These are phyloP conservation scores for Vaccinium corymbosum DNA, from an alignment of 148 eudicot species.

Conservation along the genomic window DNA sequence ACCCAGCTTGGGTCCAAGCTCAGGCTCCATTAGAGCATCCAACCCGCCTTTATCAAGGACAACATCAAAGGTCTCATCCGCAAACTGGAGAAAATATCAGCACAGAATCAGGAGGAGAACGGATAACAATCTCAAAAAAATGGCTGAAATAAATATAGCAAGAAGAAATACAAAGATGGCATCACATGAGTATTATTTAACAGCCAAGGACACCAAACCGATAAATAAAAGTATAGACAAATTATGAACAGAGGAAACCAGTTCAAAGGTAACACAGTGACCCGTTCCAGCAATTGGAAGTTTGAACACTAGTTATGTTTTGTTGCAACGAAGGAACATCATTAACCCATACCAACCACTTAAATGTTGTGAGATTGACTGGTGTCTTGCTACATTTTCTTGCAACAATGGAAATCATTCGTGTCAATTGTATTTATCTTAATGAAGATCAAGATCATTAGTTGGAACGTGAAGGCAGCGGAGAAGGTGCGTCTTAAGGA, in stretches of 20 bases:
- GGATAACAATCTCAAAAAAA: background rate
- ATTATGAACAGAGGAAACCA: background rate
- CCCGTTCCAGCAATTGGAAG: background rate
- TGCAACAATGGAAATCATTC: background rate
- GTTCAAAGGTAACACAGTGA: background rate
- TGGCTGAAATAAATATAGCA: background rate
- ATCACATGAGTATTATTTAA: background rate
- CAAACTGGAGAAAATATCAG: slow-evolving; percentile 50
- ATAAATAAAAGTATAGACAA: background rate
- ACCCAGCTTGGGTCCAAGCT: slow-evolving; percentile 70
- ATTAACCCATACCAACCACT: background rate
- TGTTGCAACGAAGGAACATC: background rate
- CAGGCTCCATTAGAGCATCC: slow-evolving; percentile 98
- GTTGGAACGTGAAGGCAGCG: background rate
- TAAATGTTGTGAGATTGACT: background rate
- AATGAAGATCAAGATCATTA: background rate
- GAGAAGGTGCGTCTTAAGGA: background rate
- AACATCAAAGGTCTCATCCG: slow-evolving; percentile 56
- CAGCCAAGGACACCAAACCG: background rate
- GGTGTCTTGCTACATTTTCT: background rate
- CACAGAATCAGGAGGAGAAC: slow-evolving; percentile 3
- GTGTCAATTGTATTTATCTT: background rate
- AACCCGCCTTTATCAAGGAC: slow-evolving; percentile 91
- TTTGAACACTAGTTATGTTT: background rate
- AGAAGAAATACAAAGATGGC: background rate